Evolutionary conservation across 805 yeast species (phyloP), one percentile per base, ranked within the genome.

Genomic region (Lachancea sp.): DNA sequence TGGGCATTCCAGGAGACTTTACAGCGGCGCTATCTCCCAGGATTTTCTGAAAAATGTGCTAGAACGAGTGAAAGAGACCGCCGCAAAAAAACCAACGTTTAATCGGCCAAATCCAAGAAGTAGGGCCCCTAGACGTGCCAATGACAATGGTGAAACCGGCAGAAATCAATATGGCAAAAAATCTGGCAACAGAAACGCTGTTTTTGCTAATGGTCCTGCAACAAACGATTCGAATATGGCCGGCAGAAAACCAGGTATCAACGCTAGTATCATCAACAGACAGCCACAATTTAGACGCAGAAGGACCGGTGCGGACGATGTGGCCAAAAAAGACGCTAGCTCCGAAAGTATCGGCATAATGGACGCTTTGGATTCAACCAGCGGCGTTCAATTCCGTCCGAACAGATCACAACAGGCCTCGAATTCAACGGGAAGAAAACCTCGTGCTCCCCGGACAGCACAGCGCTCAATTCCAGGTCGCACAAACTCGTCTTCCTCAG

Each of bases 1-100:
- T 13, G 17, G 38, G 27, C 15, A 25, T 9, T 16, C 42, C 27
- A 49, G 50, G 16, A 46, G 52, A 22, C 42, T 40, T 22, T 56
- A 57, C 38, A 56, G 60, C 42, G 53, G 57, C 31, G 49, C 53
- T 10, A 54, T 61, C 12, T 56, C 65, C 1, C 59, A 60, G 45
- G 66, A 62, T 38, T 62, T 61, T 38, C 50, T 62, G 41, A 55
- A 58, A 27, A 56, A 55, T 25, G 56, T 62, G 11, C 48, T 62
- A 26, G 53, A 50, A n/a, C 55, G 57, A 40, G 67, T 65, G 16
- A 60, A 61, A 40, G 59, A 61, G 39, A 54, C 65, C 13, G 50
- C 62, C 13, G 48, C 49, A 40, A 52, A 41, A 22, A 35, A 49
- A 26, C 47, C 50, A 15, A 18, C 25, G 10, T 18, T 37, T 3